Evolutionary conservation across 2,329 filamentous ascomycete genomes (phyloP), one percentile per base, ranked within the genome.

Genomic region (Alternaria tenuissima): DNA sequence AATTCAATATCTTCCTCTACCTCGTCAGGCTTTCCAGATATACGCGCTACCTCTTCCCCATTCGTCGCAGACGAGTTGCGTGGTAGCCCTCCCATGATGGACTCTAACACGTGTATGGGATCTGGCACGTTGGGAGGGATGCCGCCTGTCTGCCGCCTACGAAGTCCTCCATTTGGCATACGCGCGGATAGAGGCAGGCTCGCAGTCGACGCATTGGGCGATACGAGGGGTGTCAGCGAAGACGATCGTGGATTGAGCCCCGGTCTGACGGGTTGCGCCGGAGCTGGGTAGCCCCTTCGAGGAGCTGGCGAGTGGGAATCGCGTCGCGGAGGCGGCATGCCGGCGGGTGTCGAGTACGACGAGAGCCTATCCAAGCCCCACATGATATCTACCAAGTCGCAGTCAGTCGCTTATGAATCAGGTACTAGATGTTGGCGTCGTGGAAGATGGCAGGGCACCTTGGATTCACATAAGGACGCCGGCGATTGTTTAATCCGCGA

Each of bases 341-440:
- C 85, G 57, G 87, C 83, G 79, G 87, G 82, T 77, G 87, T 88
- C 58, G 89, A 86, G 78, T 91, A 89, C 71, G 86, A 88, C 66
- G 91, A 89, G 67, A 96, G 88, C 77, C 93, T 90, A 82, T 97
- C 93, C 75, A 96, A 88, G 2, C 75, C 75, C 93, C 93, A 97
- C 92, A 96, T 96, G 59, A 59, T 75, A 39, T 55, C 34, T 53
- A 30, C 22, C 11, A 24, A 22, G 52, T n/a, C 22, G 41, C 18
- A 42, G 24, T 39, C 36, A 18, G 38, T 39, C 51, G 38, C 56
- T 11, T 22, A 38, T 22, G 16, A 36, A 32, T 44, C 34, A 41
- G 30, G 14, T 11, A 12, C 26, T 7, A 41, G 14, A 20, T 16
- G 49, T 16, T 7, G n/a, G 49, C 3, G 43, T 12, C 18, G 28